Evolutionary conservation across 257 asterid species (phyloP), one percentile per base, ranked within the genome.

Genomic region (Solanum chaucha): DNA sequence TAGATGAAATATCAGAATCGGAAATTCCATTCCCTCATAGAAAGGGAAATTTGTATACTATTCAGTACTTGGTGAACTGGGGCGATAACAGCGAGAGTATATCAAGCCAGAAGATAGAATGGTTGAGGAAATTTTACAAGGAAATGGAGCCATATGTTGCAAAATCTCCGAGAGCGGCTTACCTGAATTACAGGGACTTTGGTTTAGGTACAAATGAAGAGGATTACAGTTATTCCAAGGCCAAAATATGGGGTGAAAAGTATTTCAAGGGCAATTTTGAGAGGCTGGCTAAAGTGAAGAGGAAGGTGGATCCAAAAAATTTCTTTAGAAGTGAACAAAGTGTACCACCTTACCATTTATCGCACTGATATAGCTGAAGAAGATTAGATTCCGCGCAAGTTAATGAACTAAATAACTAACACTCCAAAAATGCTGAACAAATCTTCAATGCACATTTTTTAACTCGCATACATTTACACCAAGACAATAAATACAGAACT

Each of bases 191-290:
- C 17, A 46, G 84, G 10, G 67, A 44, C 15, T 10, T 80, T 26
- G 40, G 11, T 15, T 44, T 80, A 13, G 84, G 84, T 5, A 28
- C 40, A 2, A 80, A 44, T 46, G 1, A 80, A 80, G 26, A 15
- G 10, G 65, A 80, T 8, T 80, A 80, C 17, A 80, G 10, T 2
- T 80, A 80, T 28, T 26, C 67, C 15, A 46, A 46, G 67, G 40
- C 65, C 41, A 80, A 80, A 80, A 46, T 80, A 28, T 80, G 65
- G 84, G 84, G 84, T 46, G 84, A 80, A 80, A 80, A 46, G 84
- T 80, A 80, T 80, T 80, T 80, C 17, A 80, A 26, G 1, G 41
- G 3, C 5, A 80, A 80, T 19, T 80, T 46, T 80, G 67, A 44
- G 65, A 46, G 67, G n/a, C 22, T 80, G 26, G 84, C 67, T 10